Percentiles rank a stretch among this genome's conserved stretches.
Conservation (phyloP, 2,329 filamentous ascomycete species). For the Penicillium sp. region DNA sequence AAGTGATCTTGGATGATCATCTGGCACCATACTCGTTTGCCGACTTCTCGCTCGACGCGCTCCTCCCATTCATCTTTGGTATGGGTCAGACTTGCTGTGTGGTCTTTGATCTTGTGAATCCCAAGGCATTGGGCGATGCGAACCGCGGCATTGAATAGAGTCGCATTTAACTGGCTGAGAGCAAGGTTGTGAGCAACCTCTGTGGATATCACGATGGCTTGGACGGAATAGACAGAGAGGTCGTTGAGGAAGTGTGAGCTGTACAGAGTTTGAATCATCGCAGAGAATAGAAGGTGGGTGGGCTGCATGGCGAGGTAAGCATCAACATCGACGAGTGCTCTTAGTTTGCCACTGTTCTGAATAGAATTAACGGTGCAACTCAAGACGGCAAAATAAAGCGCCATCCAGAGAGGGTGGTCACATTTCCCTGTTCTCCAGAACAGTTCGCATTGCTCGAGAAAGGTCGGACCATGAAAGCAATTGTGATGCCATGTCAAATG, state of each 20-base stretch:
- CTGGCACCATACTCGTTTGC: conserved; percentile 38
- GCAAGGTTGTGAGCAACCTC: conserved; percentile 39
- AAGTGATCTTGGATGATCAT: conserved; percentile 39
- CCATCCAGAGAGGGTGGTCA: conserved; percentile 26
- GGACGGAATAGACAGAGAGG: conserved; percentile 28
- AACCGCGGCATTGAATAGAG: conserved; percentile 34
- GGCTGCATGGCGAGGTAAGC: conserved; percentile 21
- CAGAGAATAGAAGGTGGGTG: conserved; percentile 25
- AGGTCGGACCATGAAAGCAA: conserved; percentile 23
- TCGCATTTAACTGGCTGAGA: conserved; percentile 34
- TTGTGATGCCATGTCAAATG: conserved; percentile 27
- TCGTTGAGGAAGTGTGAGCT: conserved; percentile 33
- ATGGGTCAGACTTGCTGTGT: conserved; percentile 1
- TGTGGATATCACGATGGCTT: conserved; percentile 38
- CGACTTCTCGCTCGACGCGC: conserved; percentile 31
- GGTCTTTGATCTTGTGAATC: conserved; percentile 25
- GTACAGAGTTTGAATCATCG: conserved; percentile 34
- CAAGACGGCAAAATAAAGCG: conserved; percentile 24
- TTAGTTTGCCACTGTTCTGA: conserved; percentile 22
- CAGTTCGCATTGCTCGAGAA: conserved; percentile 24
- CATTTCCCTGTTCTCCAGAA: conserved; percentile 23
- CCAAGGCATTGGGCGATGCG: conserved; percentile 35
- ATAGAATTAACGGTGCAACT: conserved; percentile 25
- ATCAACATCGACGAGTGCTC: conserved; percentile 16
- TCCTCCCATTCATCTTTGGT: conserved; percentile 24